A percentile compares a stretch with the other conserved stretches of the same genome.
Conservation (phyloP, 2,329 filamentous ascomycete species). For the Fusarium camptoceras region DNA sequence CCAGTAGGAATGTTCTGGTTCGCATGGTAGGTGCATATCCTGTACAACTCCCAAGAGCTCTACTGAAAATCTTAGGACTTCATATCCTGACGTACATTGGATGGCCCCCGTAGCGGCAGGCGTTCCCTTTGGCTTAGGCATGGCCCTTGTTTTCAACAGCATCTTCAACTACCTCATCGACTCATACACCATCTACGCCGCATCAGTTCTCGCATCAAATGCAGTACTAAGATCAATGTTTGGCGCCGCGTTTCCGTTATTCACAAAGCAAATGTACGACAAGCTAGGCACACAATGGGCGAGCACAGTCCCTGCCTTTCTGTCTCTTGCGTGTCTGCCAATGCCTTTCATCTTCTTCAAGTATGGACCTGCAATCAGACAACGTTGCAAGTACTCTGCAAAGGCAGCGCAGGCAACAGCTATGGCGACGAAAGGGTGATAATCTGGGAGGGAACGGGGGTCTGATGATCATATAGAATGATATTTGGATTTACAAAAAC, state of each 20-base stretch:
- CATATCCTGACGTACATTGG: constrained; percentile 62
- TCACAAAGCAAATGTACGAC: constrained; percentile 46
- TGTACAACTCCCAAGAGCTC: too few species aligned
- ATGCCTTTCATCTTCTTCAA: constrained; percentile 42
- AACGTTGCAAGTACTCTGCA: constrained; percentile 42
- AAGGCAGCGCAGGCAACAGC: constrained; percentile 32
- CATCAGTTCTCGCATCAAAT: constrained; percentile 75
- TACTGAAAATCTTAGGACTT: constrained; percentile 26
- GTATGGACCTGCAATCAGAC: constrained; percentile 37
- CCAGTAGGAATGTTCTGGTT: constrained; percentile 74
- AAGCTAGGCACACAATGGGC: constrained; percentile 44
- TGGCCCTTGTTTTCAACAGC: constrained; percentile 73
- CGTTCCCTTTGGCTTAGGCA: constrained; percentile 65
- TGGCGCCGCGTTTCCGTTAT: constrained; percentile 42
- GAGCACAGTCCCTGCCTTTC: constrained; percentile 37
- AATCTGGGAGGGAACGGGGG: accelerated
- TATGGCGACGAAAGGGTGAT: constrained; percentile 6
- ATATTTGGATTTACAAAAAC: background rate
- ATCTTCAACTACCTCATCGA: constrained; percentile 77
- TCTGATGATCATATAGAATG: background rate
- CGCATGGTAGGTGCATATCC: constrained; percentile 62
- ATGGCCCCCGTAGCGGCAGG: constrained; percentile 61
- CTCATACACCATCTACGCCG: constrained; percentile 79
- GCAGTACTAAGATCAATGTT: constrained; percentile 37
- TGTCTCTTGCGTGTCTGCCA: constrained; percentile 39